Evolutionary conservation across 139 green algal genomes (phyloP).

Genomic region (Closterium sp.): DNA sequence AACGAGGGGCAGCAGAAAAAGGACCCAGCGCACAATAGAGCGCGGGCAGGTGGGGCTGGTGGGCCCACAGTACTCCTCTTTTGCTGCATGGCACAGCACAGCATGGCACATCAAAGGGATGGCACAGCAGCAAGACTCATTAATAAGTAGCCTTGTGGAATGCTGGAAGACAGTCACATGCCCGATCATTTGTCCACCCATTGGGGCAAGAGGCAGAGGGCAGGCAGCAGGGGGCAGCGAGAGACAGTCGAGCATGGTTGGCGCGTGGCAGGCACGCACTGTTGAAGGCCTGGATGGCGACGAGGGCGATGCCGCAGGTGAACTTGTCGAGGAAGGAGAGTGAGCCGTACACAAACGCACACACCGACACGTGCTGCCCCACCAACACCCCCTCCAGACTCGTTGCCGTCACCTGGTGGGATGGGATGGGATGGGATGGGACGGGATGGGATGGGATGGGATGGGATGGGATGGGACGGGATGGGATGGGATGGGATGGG

Average conservation of each 20-base stretch:
- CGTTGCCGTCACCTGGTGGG: constrained; percentile 32
- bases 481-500: too few relatives aligned
- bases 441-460: too few relatives aligned
- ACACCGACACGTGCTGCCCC: constrained; percentile 15
- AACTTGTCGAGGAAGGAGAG: constrained; percentile 47
- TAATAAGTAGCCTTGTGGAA: too few relatives aligned
- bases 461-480: too few relatives aligned
- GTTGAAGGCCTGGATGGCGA: constrained; percentile 27
- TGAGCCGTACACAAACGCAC: constrained; percentile 48
- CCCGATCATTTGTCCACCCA: too few relatives aligned
- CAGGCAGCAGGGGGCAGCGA: too few relatives aligned
- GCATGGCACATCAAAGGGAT: background rate
- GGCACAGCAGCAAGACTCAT: too few relatives aligned
- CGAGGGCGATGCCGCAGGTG: constrained; percentile 30
- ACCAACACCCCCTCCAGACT: constrained; percentile 45
- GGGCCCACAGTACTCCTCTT: background rate
- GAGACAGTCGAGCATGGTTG: too few relatives aligned
- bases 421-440: too few relatives aligned
- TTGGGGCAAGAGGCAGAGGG: too few relatives aligned
- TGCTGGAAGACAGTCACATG: background rate
- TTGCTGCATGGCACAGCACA: background rate
- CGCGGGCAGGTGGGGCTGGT: background rate
- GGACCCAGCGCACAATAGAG: background rate
- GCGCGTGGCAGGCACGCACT: background rate
- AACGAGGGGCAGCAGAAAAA: background rate